Evolutionary conservation across 1,284 basidiomycete genomes (phyloP), one percentile per base, ranked within the genome.

Genomic region (Ceratobasidium theobromae): DNA sequence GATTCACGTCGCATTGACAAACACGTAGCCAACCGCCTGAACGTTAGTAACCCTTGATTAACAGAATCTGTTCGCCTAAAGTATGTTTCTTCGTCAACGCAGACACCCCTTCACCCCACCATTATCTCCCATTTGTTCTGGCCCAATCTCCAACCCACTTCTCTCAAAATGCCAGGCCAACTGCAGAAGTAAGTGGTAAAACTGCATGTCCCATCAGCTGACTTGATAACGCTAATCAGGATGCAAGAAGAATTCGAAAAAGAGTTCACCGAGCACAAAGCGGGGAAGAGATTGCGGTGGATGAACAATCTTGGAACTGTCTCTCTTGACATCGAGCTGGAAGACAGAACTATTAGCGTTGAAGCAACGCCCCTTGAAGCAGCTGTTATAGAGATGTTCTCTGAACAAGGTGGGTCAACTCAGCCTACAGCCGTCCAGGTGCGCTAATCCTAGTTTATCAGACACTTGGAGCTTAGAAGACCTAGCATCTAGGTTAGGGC

Each of bases 41-140:
- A 79, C 52, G 91, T 91, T 70, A 71, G 84, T 75, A 58, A 9
- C 25, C 53, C 49, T 60, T 60, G 21, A 48, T 23, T 30, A 48
- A 18, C 66, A 4, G 0, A 45, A 18, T 43, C 52, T 27, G 0
- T 45, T 53, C 23, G 41, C 71, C 8, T 4, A 30, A 54, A 32
- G 21, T 54, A 23, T 21, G 43, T 14, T 28, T 18, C 33, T 35
- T 46, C 21, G 8, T 43, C 52, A 35, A 18, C 32, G n/a, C 67
- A 89, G 87, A 83, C 85, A 3, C 80, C 85, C 12, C 79, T 97
- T 0, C 91, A 95, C 72, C 90, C 93, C 0, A 90, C 88, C 0
- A 88, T 98, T 72, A 89, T 98, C 48, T 98, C 95, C 11, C 84
- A 86, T 25, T 87, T 95, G 71, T 98, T 96, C 78, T 98, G 95